phyloP scores from a whole-genome alignment of 768 basidiomycete species.

The Imleria badia region DNA sequence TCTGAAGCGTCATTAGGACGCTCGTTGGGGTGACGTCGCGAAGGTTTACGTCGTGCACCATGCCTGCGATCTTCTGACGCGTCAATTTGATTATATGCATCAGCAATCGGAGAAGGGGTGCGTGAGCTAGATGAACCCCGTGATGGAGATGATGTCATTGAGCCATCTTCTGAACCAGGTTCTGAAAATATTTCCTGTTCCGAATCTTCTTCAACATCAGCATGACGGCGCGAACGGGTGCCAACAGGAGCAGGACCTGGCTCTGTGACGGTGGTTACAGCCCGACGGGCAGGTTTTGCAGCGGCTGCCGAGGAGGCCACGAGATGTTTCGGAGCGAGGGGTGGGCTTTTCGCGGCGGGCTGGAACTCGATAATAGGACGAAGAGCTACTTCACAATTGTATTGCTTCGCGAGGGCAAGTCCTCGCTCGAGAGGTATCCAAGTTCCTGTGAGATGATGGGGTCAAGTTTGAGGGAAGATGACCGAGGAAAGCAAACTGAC shows the following conservation, averaged over 20 bases:
- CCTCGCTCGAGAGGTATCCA: slow-evolving; percentile 98
- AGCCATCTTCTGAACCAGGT: slow-evolving; percentile 81
- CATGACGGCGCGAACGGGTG: slow-evolving; percentile 61
- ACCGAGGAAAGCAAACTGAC: slow-evolving; percentile 43
- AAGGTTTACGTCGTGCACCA: slow-evolving; percentile 46
- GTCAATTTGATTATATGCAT: slow-evolving; percentile 35
- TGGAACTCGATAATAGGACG: slow-evolving; percentile 95
- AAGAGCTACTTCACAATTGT: slow-evolving; percentile 83
- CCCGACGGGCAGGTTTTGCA: slow-evolving; percentile 29
- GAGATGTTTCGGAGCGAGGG: slow-evolving; percentile 94
- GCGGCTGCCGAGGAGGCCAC: slow-evolving; percentile 62
- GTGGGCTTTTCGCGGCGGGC: slow-evolving; percentile 86
- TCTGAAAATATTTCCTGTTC: slow-evolving; percentile 65
- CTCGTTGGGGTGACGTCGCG: slow-evolving; percentile 47
- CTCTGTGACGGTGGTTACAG: slow-evolving; percentile 17
- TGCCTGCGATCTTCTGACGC: slow-evolving; percentile 30
- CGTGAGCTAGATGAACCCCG: slow-evolving; percentile 85
- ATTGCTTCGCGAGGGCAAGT: slow-evolving; percentile 82
- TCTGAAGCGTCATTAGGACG: slow-evolving; percentile 47
- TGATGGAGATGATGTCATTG: slow-evolving; percentile 88
- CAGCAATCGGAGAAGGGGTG: slow-evolving; percentile 85
- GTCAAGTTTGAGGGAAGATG: neutral
- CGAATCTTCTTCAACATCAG: slow-evolving; percentile 52
- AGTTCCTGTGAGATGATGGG: slow-evolving; percentile 61
- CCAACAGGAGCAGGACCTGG: slow-evolving; percentile 29